A percentile compares a stretch with the other conserved stretches of the same genome.
These are phyloP conservation scores for Trifolium dubium DNA, from an alignment of 306 rosid species.

Conservation along the genomic window DNA sequence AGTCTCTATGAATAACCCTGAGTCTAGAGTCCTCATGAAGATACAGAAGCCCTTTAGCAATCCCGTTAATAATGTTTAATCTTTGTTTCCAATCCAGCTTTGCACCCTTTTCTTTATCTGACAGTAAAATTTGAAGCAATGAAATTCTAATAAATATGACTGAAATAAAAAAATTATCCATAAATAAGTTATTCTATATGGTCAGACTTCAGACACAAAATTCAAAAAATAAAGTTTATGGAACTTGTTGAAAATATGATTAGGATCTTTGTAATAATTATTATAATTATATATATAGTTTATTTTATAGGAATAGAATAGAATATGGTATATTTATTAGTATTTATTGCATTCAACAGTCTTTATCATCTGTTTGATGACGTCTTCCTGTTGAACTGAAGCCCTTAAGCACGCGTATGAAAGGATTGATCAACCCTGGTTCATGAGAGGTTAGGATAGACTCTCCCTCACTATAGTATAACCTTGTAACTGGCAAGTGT, in stretches of 20 bases:
- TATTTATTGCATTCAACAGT: too few species aligned
- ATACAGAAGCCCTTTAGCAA: slow-evolving; percentile 57
- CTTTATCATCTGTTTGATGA: neutral
- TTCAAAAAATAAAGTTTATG: slow-evolving; percentile 42
- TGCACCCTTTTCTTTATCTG: slow-evolving; percentile 44
- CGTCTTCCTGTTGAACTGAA: neutral
- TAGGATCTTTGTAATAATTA: too few species aligned
- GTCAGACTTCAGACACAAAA: neutral
- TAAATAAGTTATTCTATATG: neutral
- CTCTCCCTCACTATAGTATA: too few species aligned
- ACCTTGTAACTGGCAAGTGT: too few species aligned
- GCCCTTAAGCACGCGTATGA: neutral
- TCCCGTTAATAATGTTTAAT: slow-evolving; percentile 49
- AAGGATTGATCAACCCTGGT: too few species aligned
- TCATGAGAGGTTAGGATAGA: too few species aligned
- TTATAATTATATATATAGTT: too few species aligned
- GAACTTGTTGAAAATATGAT: slow-evolving; percentile 12
- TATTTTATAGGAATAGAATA: too few species aligned
- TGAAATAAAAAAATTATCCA: neutral
- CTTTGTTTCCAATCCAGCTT: slow-evolving; percentile 47
- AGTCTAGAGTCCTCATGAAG: slow-evolving; percentile 62
- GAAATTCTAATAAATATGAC: neutral
- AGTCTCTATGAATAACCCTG: slow-evolving; percentile 59
- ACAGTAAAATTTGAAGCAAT: slow-evolving; percentile 3
- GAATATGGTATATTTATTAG: too few species aligned